A percentile compares a stretch with the other conserved stretches of the same genome.
phyloP scores from a whole-genome alignment of 257 asterid species.

The Agastache rugosa region DNA sequence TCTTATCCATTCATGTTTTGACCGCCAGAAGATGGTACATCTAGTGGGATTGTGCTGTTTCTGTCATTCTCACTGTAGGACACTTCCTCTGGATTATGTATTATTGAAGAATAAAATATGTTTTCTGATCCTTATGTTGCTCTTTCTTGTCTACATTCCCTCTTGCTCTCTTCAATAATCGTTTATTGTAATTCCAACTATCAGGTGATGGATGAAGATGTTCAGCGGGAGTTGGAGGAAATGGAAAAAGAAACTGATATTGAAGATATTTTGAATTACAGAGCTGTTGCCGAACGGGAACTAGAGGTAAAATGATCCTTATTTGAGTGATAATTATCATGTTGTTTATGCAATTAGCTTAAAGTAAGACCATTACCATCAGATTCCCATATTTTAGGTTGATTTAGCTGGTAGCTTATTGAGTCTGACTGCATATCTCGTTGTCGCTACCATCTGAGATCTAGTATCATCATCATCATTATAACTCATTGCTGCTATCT shows the following conservation, averaged over 20 bases:
- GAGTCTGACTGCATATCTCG: constrained; percentile 1
- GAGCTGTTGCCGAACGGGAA: constrained; percentile 88
- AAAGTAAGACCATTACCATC: background rate
- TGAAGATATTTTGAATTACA: constrained; percentile 81
- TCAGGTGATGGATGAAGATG: constrained; percentile 74
- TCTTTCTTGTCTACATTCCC: constrained; percentile 29
- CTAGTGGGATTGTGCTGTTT: constrained; percentile 30
- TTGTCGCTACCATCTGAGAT: constrained; percentile 20
- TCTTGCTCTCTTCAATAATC: constrained; percentile 4
- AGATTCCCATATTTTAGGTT: constrained; percentile 6
- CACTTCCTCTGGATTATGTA: constrained; percentile 25
- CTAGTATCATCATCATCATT: constrained; percentile 6
- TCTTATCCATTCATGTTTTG: constrained; percentile 13
- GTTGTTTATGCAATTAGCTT: constrained; percentile 33
- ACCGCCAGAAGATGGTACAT: constrained; percentile 19
- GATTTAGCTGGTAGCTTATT: constrained; percentile 20
- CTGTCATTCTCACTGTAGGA: constrained; percentile 13
- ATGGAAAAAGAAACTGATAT: constrained; percentile 87
- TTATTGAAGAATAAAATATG: constrained; percentile 15
- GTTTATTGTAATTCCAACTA: constrained; percentile 30
- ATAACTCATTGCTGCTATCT: background rate
- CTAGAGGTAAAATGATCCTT: constrained; percentile 59
- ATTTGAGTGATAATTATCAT: background rate
- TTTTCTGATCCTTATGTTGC: constrained; percentile 34
- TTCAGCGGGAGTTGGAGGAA: constrained; percentile 76